A percentile compares a stretch with the other conserved stretches of the same genome.
These are phyloP conservation scores for Oryza nivara DNA, from an alignment of 176 grass and related monocot species.

Conservation along the genomic window DNA sequence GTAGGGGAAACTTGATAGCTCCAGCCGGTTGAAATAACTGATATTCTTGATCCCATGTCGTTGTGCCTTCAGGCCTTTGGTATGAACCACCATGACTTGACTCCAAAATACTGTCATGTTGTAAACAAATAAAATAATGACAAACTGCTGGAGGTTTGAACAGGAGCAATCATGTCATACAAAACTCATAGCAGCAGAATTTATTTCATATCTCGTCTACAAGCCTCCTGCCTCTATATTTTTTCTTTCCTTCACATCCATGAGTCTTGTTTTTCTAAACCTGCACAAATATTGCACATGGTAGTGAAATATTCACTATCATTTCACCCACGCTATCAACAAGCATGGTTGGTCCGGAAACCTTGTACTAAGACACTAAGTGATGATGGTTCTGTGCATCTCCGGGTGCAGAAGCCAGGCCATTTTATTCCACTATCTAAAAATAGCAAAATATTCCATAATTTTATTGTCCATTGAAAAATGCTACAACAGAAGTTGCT, in stretches of 20 bases:
- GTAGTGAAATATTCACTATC: background rate
- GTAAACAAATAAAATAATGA: constrained; percentile 33
- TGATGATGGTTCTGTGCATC: no score
- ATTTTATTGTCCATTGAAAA: background rate
- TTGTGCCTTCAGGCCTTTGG: constrained; percentile 52
- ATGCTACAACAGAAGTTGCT: constrained; percentile 22
- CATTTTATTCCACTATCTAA: no score
- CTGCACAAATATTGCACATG: background rate
- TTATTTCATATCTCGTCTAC: background rate
- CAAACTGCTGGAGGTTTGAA: constrained; percentile 32
- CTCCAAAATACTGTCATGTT: constrained; percentile 79
- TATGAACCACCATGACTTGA: constrained; percentile 71
- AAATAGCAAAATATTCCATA: background rate
- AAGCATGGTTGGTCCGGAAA: background rate
- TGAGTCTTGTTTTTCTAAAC: background rate
- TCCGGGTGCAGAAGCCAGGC: no score
- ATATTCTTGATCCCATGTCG: constrained; percentile 53
- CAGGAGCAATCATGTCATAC: background rate
- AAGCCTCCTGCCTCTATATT: background rate
- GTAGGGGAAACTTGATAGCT: constrained; percentile 82
- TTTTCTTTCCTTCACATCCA: constrained; percentile 13
- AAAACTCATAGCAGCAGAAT: background rate
- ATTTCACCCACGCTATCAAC: background rate
- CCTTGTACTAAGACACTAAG: no score
- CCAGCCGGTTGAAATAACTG: constrained; percentile 81